Percentiles rank a stretch among this genome's conserved stretches.
Evolutionary conservation across 345 rosid species (phyloP).

Genomic region (Murraya paniculata): DNA sequence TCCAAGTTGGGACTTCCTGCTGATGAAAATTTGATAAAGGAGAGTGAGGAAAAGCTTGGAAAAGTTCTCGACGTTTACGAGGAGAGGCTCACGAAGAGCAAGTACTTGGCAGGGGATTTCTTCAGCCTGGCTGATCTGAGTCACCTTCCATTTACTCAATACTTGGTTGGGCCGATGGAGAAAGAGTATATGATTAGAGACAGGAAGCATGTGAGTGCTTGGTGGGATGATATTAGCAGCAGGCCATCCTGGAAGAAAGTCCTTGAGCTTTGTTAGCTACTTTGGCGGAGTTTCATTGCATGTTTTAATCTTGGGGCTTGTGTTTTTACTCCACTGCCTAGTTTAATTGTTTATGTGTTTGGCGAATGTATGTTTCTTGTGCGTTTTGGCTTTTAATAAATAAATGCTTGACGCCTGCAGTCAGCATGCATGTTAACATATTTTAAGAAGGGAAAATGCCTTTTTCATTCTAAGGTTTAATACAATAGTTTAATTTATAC

Average conservation of each 20-base stretch:
- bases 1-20: slow-evolving; percentile 38
- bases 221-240: slow-evolving; percentile 66
- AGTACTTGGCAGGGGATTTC: slow-evolving; percentile 68
- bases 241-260: slow-evolving; percentile 67
- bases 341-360: too few species aligned
- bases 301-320: too few species aligned
- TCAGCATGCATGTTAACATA: too few species aligned
- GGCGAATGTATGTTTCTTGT: too few species aligned
- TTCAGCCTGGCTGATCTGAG: slow-evolving; percentile 69
- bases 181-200: slow-evolving; percentile 50
- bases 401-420: too few species aligned
- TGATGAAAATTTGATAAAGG: slow-evolving; percentile 44
- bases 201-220: slow-evolving; percentile 58
- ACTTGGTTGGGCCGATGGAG: slow-evolving; percentile 50
- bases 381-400: too few species aligned
- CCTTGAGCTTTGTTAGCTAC: slow-evolving; percentile 25
- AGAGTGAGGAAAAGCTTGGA: slow-evolving; percentile 56
- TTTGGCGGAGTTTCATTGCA: too few species aligned
- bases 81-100: slow-evolving; percentile 52
- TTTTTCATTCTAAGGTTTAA: too few species aligned
- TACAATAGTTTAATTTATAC: too few species aligned
- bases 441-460: too few species aligned
- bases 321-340: too few species aligned
- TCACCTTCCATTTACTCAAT: slow-evolving; percentile 57
- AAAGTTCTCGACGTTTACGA: slow-evolving; percentile 60